phyloP scores from a whole-genome alignment of 345 rosid genomes.

The Gossypium australe region DNA sequence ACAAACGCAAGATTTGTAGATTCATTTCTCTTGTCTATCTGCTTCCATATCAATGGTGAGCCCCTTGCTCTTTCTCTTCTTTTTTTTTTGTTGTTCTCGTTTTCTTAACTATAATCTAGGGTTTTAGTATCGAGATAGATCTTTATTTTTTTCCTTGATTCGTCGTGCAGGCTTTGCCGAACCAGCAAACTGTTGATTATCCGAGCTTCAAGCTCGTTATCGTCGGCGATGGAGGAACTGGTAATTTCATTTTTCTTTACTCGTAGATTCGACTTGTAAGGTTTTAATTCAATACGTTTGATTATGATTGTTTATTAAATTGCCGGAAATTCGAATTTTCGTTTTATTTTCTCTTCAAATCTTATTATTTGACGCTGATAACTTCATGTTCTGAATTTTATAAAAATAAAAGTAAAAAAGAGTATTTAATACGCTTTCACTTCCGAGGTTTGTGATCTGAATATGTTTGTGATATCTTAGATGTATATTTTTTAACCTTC shows the following conservation, averaged over 20 bases:
- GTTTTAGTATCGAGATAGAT: not conserved
- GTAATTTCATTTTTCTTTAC: slow-evolving; percentile 24
- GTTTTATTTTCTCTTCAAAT: not conserved
- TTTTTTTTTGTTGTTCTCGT: not conserved
- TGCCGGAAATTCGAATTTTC: not conserved
- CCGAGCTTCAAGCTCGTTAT: slow-evolving; percentile 92
- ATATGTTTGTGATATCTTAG: not conserved
- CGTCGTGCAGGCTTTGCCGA: slow-evolving; percentile 59
- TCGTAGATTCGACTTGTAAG: too few species aligned
- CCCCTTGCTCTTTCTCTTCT: not conserved
- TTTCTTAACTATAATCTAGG: not conserved
- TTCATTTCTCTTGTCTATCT: not conserved
- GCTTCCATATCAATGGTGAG: slow-evolving; percentile 15
- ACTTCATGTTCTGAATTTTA: not conserved
- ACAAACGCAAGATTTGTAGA: not conserved
- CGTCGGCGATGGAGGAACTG: slow-evolving; percentile 94
- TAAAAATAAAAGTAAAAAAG: not conserved
- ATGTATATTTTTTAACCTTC: not conserved
- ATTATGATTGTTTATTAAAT: too few species aligned
- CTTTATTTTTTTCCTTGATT: not conserved
- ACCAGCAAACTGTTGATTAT: slow-evolving; percentile 58
- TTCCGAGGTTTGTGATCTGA: not conserved
- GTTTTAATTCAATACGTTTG: not conserved
- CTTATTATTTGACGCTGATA: not conserved
- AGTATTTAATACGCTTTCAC: not conserved